These are phyloP conservation scores for Suillus americanus DNA, from an alignment of 768 basidiomycete species.

Conservation along the genomic window DNA sequence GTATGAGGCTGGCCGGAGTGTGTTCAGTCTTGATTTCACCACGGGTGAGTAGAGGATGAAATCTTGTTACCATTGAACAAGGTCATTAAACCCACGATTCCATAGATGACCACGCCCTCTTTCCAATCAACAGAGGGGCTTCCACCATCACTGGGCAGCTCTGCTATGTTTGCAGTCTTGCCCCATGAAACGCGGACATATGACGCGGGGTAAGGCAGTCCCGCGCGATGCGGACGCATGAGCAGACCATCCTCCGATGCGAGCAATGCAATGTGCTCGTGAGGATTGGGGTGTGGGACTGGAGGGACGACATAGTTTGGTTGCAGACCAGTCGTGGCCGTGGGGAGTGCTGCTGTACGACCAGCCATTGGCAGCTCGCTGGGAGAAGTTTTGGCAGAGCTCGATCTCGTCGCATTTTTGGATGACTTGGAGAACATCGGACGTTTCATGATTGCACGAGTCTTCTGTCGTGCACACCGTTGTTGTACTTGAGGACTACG, in stretches of 20 bases:
- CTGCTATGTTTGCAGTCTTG: conserved; percentile 53
- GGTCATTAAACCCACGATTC: conserved; percentile 72
- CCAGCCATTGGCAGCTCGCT: neutral
- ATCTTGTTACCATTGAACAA: conserved; percentile 60
- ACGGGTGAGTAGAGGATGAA: neutral
- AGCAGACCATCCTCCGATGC: conserved; percentile 63
- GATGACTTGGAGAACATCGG: conserved; percentile 26
- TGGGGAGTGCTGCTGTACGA: conserved; percentile 2
- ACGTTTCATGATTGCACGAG: conserved; percentile 29
- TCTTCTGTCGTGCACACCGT: neutral
- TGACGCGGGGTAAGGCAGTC: conserved; percentile 26
- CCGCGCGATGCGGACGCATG: conserved; percentile 54
- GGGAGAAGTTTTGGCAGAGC: neutral
- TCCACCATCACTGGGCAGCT: conserved; percentile 38
- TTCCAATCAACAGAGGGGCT: conserved; percentile 49
- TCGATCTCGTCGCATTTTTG: conserved; percentile 6
- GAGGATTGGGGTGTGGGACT: conserved; percentile 71
- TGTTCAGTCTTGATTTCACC: neutral
- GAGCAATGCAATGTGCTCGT: conserved; percentile 65
- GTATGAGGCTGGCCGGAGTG: conserved; percentile 57
- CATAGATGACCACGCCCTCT: conserved; percentile 62
- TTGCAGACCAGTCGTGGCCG: conserved; percentile 38
- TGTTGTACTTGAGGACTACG: neutral
- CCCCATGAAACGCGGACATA: conserved; percentile 62
- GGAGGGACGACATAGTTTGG: conserved; percentile 67